Evolutionary conservation across 495 filamentous ascomycete species (phyloP).

Genomic region (Penicillium bialowiezense): DNA sequence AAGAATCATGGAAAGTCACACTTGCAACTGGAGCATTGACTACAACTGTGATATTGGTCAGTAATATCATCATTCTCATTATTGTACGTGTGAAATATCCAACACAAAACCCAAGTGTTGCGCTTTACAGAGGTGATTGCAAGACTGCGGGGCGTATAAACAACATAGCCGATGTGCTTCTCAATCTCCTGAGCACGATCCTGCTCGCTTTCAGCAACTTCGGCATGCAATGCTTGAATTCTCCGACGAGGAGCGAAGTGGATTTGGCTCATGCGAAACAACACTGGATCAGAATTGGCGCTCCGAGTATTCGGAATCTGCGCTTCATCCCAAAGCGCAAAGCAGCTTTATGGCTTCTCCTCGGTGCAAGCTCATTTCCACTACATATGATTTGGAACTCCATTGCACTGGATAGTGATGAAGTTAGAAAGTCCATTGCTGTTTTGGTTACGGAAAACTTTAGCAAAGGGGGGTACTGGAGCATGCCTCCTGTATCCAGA

Average conservation of each 20-base stretch:
- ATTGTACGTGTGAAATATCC: too few species aligned
- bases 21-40: too few species aligned
- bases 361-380: constrained; percentile 17
- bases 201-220: constrained; percentile 21
- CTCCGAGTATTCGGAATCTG: constrained; percentile 38
- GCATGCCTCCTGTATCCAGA: too few species aligned
- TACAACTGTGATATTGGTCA: too few species aligned
- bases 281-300: constrained; percentile 39
- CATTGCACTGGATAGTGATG: constrained; percentile 4
- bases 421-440: too few species aligned
- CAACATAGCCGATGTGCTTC: constrained; percentile 6
- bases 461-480: too few species aligned
- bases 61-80: too few species aligned
- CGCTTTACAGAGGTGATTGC: constrained; percentile 2
- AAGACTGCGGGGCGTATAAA: not conserved
- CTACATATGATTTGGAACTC: constrained; percentile 20
- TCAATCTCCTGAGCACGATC: constrained; percentile 18
- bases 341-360: constrained; percentile 10
- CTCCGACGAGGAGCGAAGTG: constrained; percentile 23
- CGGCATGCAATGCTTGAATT: constrained; percentile 39
- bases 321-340: constrained; percentile 10
- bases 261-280: constrained; percentile 9
- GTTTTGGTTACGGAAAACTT: too few species aligned
- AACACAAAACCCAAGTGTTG: not conserved
- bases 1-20: too few species aligned